Percentiles rank a stretch among this genome's conserved stretches.
Evolutionary conservation across 1,284 basidiomycete species (phyloP).

Genomic region (Laetiporus sulphureus): DNA sequence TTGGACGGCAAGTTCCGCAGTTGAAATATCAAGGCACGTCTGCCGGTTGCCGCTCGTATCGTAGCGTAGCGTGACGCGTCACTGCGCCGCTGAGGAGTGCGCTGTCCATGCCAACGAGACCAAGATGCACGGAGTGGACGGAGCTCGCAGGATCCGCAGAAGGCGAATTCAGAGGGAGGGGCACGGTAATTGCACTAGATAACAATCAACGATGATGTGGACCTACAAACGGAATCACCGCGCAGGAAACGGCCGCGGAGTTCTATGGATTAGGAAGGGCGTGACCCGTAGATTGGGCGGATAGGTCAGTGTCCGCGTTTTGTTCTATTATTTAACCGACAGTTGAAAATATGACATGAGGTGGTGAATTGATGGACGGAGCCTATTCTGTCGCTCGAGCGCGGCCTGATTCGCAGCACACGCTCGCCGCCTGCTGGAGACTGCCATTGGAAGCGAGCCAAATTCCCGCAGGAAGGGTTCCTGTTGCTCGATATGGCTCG

Average conservation of each 20-base stretch:
- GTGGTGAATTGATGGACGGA: conserved; percentile 10
- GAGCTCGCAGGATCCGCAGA: conserved; percentile 3
- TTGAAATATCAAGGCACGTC: conserved; percentile 3
- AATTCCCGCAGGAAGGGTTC: conserved; percentile 4
- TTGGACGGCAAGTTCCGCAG: conserved; percentile 5
- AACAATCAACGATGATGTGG: conserved; percentile 2
- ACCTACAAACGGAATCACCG: conserved; percentile 3
- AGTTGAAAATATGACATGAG: background rate
- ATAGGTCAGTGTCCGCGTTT: no score
- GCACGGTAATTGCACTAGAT: background rate
- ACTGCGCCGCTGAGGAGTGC: background rate
- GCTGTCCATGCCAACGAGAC: background rate
- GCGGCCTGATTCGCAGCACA: conserved; percentile 14
- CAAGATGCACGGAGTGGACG: background rate
- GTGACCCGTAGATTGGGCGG: no score
- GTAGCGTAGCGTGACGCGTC: background rate
- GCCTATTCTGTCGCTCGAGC: conserved; percentile 13
- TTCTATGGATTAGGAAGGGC: conserved; percentile 3
- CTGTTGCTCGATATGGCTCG: conserved; percentile 2
- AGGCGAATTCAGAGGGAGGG: no score
- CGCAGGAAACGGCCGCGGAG: conserved; percentile 2
- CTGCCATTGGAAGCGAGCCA: conserved; percentile 6
- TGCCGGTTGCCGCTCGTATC: background rate
- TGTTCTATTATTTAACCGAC: background rate
- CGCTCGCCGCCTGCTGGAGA: conserved; percentile 6